Conservation (phyloP, 176 grass and related monocot species). For the Oryza brachyantha region DNA sequence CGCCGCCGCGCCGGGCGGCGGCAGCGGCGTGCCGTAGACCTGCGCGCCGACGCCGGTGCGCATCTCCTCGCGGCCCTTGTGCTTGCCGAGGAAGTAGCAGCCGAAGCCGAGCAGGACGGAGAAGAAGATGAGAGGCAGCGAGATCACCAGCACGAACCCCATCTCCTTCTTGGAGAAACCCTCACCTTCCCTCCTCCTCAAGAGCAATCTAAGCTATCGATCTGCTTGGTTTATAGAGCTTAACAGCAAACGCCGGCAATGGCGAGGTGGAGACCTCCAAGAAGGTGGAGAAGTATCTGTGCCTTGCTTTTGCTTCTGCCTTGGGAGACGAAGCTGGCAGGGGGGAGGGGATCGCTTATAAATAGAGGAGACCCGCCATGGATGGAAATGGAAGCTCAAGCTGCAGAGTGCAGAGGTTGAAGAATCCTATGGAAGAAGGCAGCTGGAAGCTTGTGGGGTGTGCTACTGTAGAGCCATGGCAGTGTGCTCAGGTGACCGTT, state of each 20-base stretch:
- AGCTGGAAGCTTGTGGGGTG: slow-evolving; percentile 37
- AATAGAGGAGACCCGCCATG: not conserved
- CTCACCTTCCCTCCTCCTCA: too few species aligned
- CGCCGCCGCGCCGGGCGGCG: slow-evolving; percentile 31
- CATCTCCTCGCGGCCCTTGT: slow-evolving; percentile 64
- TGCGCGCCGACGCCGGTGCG: slow-evolving; percentile 53
- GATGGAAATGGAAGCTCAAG: slow-evolving; percentile 11
- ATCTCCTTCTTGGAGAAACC: not conserved
- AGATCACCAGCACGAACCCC: slow-evolving; percentile 72
- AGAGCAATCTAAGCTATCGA: too few species aligned
- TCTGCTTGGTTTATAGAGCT: too few species aligned
- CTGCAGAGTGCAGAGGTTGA: not conserved
- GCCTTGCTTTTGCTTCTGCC: slow-evolving; percentile 26
- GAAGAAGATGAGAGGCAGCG: slow-evolving; percentile 71
- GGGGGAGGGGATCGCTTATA: not conserved
- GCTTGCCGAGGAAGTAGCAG: slow-evolving; percentile 78
- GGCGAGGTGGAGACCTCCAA: not conserved
- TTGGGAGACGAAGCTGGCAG: not conserved
- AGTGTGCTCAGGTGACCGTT: slow-evolving; percentile 29
- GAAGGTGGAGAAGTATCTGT: not conserved
- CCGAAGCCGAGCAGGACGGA: slow-evolving; percentile 65
- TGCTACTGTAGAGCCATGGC: not conserved
- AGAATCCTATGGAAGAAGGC: slow-evolving; percentile 31
- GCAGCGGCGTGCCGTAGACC: slow-evolving; percentile 56
- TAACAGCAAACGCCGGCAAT: not conserved